phyloP scores from a whole-genome alignment of 2,329 filamentous ascomycete species.

The Pleochaeta shiraiana region DNA sequence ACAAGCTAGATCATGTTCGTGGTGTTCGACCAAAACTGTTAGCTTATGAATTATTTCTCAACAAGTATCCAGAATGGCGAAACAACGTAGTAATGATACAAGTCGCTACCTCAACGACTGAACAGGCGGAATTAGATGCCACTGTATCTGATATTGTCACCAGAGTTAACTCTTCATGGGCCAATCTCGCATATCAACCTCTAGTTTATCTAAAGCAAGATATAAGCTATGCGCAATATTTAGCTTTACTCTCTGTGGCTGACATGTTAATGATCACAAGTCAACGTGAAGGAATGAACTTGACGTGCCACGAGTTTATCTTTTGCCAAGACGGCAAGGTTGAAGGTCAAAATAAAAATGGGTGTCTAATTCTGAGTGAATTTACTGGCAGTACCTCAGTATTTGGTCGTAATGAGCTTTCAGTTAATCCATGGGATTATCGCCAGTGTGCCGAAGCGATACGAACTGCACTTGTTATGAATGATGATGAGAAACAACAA shows the following conservation, averaged over 20 bases:
- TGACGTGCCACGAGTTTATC: constrained; percentile 86
- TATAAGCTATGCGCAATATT: constrained; percentile 76
- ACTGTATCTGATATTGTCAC: constrained; percentile 88
- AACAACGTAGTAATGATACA: constrained; percentile 82
- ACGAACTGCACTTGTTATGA: constrained; percentile 63
- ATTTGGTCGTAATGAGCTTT: constrained; percentile 58
- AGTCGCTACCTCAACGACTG: constrained; percentile 75
- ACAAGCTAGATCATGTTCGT: constrained; percentile 83
- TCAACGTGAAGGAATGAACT: constrained; percentile 90
- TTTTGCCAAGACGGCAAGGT: constrained; percentile 74
- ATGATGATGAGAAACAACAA: constrained; percentile 44
- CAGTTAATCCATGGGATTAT: constrained; percentile 94
- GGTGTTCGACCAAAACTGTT: constrained; percentile 87
- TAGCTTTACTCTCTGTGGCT: constrained; percentile 76
- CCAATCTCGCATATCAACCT: constrained; percentile 77
- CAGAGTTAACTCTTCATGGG: constrained; percentile 78
- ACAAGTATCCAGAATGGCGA: constrained; percentile 77
- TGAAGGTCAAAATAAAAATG: constrained; percentile 51
- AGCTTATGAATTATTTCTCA: constrained; percentile 76
- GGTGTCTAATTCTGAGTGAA: constrained; percentile 78
- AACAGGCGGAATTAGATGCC: constrained; percentile 70
- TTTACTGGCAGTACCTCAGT: constrained; percentile 84
- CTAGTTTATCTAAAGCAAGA: constrained; percentile 91
- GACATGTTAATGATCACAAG: constrained; percentile 90
- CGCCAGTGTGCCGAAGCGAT: constrained; percentile 72